Base-by-base conservation (phyloP, 495 filamentous ascomycete genomes). In the Tuber microsphaerosporum region DNA sequence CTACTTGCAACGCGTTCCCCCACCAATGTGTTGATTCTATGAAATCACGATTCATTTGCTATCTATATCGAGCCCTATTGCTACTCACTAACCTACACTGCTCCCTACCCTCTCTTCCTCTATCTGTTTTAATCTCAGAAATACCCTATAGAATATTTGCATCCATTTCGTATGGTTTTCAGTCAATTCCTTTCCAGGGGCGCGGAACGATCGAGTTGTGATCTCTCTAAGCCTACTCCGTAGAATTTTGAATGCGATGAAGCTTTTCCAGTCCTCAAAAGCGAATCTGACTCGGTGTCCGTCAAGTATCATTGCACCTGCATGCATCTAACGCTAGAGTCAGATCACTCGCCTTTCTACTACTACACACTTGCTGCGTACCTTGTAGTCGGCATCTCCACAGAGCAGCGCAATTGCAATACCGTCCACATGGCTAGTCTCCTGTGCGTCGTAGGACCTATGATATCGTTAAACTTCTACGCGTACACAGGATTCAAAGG, bases 241-340 rank as follows among this genome's bases (percentile, higher is more conserved):
- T 68, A 99, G 85, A 9, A 88, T 87, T 82, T 97, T 97, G 79
- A 97, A 84, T 0, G 90, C 93, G 14, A 97, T 87, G 87, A 95
- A 91, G 0, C 89, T 90, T 85, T 93, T 97, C 94, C 94, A 97
- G 81, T 95, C 91, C n/a, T 89, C 87, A 2, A 94, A 86, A 39
- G 91, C 86, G 83, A 97, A 97, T n/a, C 92, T 88, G n/a, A 94
- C 86, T 43, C 93, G 88, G 84, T 96, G 94, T 16, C 92, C 89
- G 83, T 97, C 93, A 71, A 99, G 88, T 12, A 93, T 89, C 41
- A 96, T 85, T 7, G 97, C 91, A 8, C 95, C 95, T 7, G 94
- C 88, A 83, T 92, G 94, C 86, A 96, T 88, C 88, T 91, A 71
- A 72, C 42, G 71, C 6, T 22, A 37, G 8, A 5, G 22, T 37